Base-by-base conservation (phyloP, 495 filamentous ascomycete genomes). In the Viridothelium virens region DNA sequence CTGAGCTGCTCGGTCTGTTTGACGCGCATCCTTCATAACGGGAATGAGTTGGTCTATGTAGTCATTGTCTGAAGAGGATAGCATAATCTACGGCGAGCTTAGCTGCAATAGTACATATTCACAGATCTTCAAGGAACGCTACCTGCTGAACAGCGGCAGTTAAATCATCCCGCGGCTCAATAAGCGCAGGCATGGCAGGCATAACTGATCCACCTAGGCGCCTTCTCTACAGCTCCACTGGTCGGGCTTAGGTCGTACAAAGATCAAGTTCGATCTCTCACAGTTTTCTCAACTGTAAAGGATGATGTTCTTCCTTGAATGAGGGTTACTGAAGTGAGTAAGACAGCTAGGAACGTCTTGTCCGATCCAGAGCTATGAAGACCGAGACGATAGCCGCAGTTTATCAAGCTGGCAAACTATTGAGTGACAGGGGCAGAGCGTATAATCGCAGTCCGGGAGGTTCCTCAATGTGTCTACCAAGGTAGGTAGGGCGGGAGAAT, bases 11-110 rank as follows among this genome's bases (percentile, higher is more conserved):
- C 89, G 85, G 63, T 87, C 85, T n/a, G 88, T 87, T 61, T 85
- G 80, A 61, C 89, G 88, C 69, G 90, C 91, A 82, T 96, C 91
- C 79, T 89, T 91, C 56, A 99, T 88, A 0, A 92, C 91, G 14
- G 91, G 91, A 31, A 97, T 92, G 63, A 97, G 79, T 74, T 96
- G 94, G 72, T 97, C 93, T 64, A 97, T 86, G 72, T 96, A 96
- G 68, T 99, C 94, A 65, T 86, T 84, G 67, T 97, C 95, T 5
- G 91, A 92, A 31, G 92, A 87, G 14, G 92, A 90, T 71, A 95
- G 87, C 65, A 96, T 89, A 70, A 97, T 92, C 90, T 97, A 53
- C 12, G 6, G 11, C 0, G n/a, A n/a, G n/a, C 66, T 56, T 50
- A 31, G 25, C 14, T 16, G 64, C 53, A 31, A 36, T 36, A 39